Base-by-base conservation (phyloP, 1,284 basidiomycete species). In the Pascua guehoae region DNA sequence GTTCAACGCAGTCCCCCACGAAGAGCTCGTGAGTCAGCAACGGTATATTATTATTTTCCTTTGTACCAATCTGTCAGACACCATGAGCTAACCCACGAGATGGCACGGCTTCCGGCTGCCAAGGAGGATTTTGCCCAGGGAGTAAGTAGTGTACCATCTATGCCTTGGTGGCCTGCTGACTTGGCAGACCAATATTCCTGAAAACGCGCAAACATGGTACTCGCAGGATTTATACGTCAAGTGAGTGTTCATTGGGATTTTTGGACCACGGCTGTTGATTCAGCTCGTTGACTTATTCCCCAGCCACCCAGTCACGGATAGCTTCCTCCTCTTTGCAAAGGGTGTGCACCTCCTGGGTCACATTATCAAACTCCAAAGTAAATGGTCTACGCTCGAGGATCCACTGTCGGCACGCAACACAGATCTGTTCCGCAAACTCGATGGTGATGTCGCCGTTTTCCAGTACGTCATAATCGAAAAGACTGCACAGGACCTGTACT, bases 241-340 rank as follows among this genome's bases (percentile, higher is more conserved):
- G 69, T 70, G 41, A 43, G 70, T 57, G 11, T n/a, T 32, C 18
- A 15, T 15, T n/a, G 37, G 14, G 4, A 11, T 8, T 36, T 12
- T 41, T 16, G 41, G 8, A 11, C 12, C 41, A 12, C 12, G 7
- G 3, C 12, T 12, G 41, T 16, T 7, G 41, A 43, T 43, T 15
- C 17, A 16, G 41, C 41, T 5, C 41, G 8, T 43, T n/a, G 8
- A 3, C 15, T 16, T 15, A 15, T 39, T 9, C 5, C 16, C 4
- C 40, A 71, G 66, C 47, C 72, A 76, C 57, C 71, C 72, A 1
- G 63, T 72, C 12, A 58, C 57, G n/a, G 72, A 74, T 51, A 62
- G 64, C 39, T 68, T 67, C 41, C 57, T 70, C 37, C 60, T 74
- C 52, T 58, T 66, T 39, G 54, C 66, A 40, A 75, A 75, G 52